Base-by-base conservation (phyloP, 352 stramenopile genomes). In the Hyaloperonospora brassicae region DNA sequence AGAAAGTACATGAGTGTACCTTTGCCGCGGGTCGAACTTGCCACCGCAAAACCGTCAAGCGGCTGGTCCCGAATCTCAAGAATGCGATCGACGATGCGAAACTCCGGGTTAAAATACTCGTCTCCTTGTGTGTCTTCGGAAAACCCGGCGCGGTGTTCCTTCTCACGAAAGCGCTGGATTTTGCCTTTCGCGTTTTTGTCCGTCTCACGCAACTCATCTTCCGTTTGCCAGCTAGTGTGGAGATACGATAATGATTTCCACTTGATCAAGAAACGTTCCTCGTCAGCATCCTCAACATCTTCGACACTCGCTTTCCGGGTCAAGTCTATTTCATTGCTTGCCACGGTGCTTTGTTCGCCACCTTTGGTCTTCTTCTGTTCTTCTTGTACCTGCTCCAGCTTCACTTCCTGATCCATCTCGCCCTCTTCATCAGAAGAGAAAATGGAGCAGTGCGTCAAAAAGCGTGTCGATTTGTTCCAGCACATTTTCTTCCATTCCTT, bases 1-100 rank as follows among this genome's bases (percentile, higher is more conserved):
- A 99, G 75, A 60, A 98, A 99, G 65, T 98, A 98, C 52, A 87
- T 87, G 50, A 76, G 63, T 34, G 81, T 67, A 5, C 53, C 60
- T 21, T 77, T 69, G n/a, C 72, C 68, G 21, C 49, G 40, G 5
- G n/a, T 30, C 44, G 40, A 63, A 49, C 86, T 70, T 30, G 76
- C 66, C 2, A 74, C 64, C 21, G 56, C 64, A 65, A 89, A 87
- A 17, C 81, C 76, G 64, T 93, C 78, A 2, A 74, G 78, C 3
- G 78, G 79, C 30, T 63, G 77, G 54, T 93, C 78, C 21, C 86
- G 74, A 50, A 94, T 89, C 23, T 87, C 86, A 52, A 96, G 69
- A 56, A 96, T 87, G 34, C 87, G 84, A 58, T 96, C 87, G 6
- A 96, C 86, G 35, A 84, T 84, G 40, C 77, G 78, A 55, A 89